Evolutionary conservation across 108 stramenopile genomes (phyloP).

Genomic region (Nannochloropsis oceanica): DNA sequence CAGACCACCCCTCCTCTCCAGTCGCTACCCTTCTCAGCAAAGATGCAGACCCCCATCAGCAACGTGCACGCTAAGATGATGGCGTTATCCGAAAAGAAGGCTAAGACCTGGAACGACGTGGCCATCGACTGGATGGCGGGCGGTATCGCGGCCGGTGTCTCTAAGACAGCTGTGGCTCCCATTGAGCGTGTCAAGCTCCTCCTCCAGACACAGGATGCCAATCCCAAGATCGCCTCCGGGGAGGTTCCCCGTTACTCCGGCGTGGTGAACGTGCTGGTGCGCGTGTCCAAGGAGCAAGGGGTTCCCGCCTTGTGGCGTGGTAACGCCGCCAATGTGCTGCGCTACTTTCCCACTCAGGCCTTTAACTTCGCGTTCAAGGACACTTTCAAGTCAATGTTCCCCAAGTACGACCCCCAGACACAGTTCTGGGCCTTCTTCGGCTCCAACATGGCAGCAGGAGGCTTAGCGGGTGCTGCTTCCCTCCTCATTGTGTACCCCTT

Average conservation of each 20-base stretch:
- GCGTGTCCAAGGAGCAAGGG: conserved; percentile 75
- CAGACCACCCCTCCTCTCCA: not conserved
- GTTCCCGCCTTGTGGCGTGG: conserved; percentile 74
- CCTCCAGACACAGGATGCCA: conserved; percentile 80
- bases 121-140: not conserved
- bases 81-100: not conserved
- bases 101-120: not conserved
- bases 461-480: conserved; percentile 89
- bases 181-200: conserved; percentile 99
- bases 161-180: conserved; percentile 50
- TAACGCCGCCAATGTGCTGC: conserved; percentile 93
- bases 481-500: conserved; percentile 94
- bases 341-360: conserved; percentile 97
- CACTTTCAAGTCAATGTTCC: conserved; percentile 86
- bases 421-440: conserved; percentile 87
- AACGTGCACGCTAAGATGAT: not conserved
- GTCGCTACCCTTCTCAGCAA: not conserved
- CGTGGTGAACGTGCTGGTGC: conserved; percentile 82
- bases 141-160: not conserved
- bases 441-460: conserved; percentile 94
- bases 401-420: conserved; percentile 84
- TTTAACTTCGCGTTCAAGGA: conserved; percentile 99
- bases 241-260: conserved; percentile 90
- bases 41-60: not conserved
- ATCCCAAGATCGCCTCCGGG: conserved; percentile 87